Evolutionary conservation across 176 grass and related monocot genomes (phyloP).

Genomic region (Oryza australiensis): DNA sequence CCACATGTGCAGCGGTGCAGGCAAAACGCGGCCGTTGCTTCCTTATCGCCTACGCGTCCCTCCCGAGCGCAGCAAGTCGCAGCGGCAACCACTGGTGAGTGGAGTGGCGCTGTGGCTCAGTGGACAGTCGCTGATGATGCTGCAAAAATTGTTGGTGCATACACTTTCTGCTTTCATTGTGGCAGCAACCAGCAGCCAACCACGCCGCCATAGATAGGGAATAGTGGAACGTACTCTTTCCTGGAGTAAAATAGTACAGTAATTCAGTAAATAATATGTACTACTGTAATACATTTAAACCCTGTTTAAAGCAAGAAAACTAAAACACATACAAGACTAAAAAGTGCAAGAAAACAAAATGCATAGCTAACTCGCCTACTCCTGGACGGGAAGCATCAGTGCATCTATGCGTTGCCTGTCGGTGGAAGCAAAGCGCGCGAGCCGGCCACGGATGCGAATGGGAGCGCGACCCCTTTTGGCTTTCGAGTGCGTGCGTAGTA

Average conservation of each 20-base stretch:
- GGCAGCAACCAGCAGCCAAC: conserved; percentile 2
- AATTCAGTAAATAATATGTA: too few species aligned
- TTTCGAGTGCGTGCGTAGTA: not conserved
- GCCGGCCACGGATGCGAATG: not conserved
- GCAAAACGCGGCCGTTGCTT: not conserved
- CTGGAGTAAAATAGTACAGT: not conserved
- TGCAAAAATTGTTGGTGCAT: not conserved
- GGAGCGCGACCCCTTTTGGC: conserved; percentile 9
- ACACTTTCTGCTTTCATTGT: not conserved
- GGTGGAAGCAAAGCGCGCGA: conserved; percentile 20
- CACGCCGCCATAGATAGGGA: not conserved
- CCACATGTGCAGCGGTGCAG: not conserved
- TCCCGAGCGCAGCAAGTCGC: not conserved
- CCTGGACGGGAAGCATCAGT: not conserved
- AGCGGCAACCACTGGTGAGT: not conserved
- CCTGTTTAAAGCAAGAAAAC: not conserved
- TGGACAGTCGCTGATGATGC: not conserved
- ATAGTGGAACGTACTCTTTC: not conserved
- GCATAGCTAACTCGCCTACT: not conserved
- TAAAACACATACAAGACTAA: too few species aligned
- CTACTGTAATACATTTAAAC: not conserved
- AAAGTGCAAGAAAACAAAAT: not conserved
- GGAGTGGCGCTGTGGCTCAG: not conserved
- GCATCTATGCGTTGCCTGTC: not conserved
- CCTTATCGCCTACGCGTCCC: conserved; percentile 17